Evolutionary conservation across 345 rosid species (phyloP), one percentile per base, ranked within the genome.

Genomic region (Lepidium aucheri): DNA sequence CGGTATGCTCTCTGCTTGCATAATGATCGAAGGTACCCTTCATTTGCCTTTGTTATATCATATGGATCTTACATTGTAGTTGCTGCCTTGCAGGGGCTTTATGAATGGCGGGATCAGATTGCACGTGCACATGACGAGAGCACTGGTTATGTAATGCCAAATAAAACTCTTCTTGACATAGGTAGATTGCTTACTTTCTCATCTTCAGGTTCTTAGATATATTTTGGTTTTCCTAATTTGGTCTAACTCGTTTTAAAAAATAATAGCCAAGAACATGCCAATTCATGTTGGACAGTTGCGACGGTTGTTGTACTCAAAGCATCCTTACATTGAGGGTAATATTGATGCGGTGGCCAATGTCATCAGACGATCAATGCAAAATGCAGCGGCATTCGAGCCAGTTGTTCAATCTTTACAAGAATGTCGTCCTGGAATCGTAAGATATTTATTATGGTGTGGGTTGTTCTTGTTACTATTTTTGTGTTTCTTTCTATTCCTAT

Each of bases 111-210:
- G 64, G 97, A 93, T 79, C 74, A 4, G 53, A 63, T 88, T 79
- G 97, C 95, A 52, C 94, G 97, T 42, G 69, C 75, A 50, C 88
- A 88, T 63, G 98, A 93, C 67, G 98, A 93, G 76, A 88, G 98
- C 79, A 90, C 97, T 6, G 96, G 98, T 34, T 93, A 77, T 74
- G 76, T 92, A 57, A 74, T 93, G 72, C 94, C 98, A 17, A 93
- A 93, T 75, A 93, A 79, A 79, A 80, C 77, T 62, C 92, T 93
- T 67, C 78, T 93, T 77, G 92, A 86, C 66, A 80, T 93, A 38
- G 98, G 98, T 90, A 80, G 42, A 70, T 34, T 57, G 6, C 38
- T 42, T 52, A 42, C 50, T n/a, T 53, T 18, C 16, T 54, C 39
- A 44, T 52, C 49, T 74, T 20, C 39, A 57, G 20, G 49, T 60